These are phyloP conservation scores for Alternaria longipes DNA, from an alignment of 2,329 filamentous ascomycete species.

Conservation along the genomic window DNA sequence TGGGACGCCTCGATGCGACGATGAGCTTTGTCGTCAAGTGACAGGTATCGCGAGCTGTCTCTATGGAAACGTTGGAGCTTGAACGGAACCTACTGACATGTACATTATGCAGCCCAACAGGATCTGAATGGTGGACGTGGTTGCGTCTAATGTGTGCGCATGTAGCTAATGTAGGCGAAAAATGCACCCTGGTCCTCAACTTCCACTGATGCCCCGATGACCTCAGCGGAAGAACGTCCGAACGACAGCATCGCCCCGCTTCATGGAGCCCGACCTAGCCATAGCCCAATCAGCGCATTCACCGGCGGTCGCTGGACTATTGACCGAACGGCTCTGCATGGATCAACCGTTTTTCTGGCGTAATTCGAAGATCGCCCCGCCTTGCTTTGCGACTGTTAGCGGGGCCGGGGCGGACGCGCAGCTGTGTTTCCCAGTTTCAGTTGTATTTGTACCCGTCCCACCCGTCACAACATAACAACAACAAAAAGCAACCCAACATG, in stretches of 20 bases:
- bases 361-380: slow-evolving; percentile 16
- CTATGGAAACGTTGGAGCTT: neutral
- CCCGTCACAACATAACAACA: slow-evolving; percentile 10
- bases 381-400: slow-evolving; percentile 15
- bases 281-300: neutral
- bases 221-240: slow-evolving; percentile 5
- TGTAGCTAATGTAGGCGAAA: slow-evolving; percentile 1
- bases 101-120: neutral
- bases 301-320: slow-evolving; percentile 6
- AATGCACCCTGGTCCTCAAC: neutral
- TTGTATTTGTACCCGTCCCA: slow-evolving; percentile 16
- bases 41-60: neutral
- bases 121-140: neutral
- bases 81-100: neutral
- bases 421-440: slow-evolving; percentile 13
- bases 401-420: slow-evolving; percentile 11
- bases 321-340: slow-evolving; percentile 17
- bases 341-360: slow-evolving; percentile 18
- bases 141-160: neutral
- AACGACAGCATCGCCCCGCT: slow-evolving; percentile 5
- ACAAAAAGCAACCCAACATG: slow-evolving; percentile 15
- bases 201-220: slow-evolving; percentile 3
- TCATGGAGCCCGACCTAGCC: neutral
- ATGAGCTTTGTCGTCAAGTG: neutral
- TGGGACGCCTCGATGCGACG: neutral